These are phyloP conservation scores for Russula compacta DNA, from an alignment of 768 basidiomycete genomes.

Conservation along the genomic window DNA sequence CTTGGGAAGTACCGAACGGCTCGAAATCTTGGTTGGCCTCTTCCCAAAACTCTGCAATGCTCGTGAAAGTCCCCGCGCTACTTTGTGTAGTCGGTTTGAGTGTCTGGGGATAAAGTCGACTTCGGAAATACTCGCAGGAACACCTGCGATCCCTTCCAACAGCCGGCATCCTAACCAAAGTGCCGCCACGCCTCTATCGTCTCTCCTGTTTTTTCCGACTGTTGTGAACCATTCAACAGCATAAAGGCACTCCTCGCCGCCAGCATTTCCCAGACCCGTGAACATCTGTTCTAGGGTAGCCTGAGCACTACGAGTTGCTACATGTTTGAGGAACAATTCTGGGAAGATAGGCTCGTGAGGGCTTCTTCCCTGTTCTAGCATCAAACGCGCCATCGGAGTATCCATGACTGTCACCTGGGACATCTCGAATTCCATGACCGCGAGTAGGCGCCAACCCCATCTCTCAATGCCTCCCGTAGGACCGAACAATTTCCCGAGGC, in stretches of 20 bases:
- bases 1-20: conserved; percentile 25
- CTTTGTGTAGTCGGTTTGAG: conserved; percentile 52
- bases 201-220: conserved; percentile 38
- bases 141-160: conserved; percentile 57
- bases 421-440: conserved; percentile 64
- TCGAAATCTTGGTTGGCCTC: conserved; percentile 22
- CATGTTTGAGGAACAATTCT: conserved; percentile 45
- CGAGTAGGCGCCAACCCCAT: conserved; percentile 85
- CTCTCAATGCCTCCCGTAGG: conserved; percentile 78
- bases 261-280: conserved; percentile 56
- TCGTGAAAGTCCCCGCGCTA: conserved; percentile 53
- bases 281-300: conserved; percentile 63
- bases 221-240: conserved; percentile 78
- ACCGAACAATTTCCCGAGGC: conserved; percentile 60
- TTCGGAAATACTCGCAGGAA: conserved; percentile 34
- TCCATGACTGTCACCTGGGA: conserved; percentile 42
- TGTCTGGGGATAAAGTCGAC: conserved; percentile 2
- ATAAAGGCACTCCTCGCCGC: conserved; percentile 59
- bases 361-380: conserved; percentile 44
- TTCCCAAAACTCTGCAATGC: conserved; percentile 68
- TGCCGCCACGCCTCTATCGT: conserved; percentile 49
- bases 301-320: conserved; percentile 42
- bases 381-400: conserved; percentile 42
- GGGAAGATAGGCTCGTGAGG: conserved; percentile 43
- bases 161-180: conserved; percentile 78